These are phyloP conservation scores for Chlamydomonas reinhardtii DNA, from an alignment of 163 green algal genomes.

Conservation along the genomic window DNA sequence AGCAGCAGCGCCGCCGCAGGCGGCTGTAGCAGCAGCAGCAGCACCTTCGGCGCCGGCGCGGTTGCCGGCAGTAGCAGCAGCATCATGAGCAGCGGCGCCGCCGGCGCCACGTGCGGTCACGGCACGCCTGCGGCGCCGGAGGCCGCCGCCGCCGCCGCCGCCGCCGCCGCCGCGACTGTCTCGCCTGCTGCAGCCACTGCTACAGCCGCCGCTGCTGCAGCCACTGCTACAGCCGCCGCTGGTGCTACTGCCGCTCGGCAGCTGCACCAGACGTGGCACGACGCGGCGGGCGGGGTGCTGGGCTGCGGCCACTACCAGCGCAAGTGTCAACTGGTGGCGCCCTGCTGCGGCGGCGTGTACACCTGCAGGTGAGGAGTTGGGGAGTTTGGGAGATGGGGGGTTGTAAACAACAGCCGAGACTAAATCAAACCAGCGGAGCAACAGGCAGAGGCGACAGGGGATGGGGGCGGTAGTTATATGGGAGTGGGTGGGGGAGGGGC, in stretches of 20 bases:
- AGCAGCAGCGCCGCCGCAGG: conserved; percentile 17
- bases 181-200: background rate
- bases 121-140: too few relatives aligned
- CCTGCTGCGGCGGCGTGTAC: conserved; percentile 89
- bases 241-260: background rate
- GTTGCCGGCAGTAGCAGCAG: too few relatives aligned
- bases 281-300: conserved; percentile 64
- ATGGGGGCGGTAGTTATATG: too few relatives aligned
- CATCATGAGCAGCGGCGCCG: too few relatives aligned
- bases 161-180: too few relatives aligned
- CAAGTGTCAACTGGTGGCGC: conserved; percentile 85
- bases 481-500: too few relatives aligned
- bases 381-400: background rate
- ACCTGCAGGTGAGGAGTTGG: conserved; percentile 79
- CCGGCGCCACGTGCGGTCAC: too few relatives aligned
- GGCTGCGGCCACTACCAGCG: conserved; percentile 92
- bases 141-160: too few relatives aligned
- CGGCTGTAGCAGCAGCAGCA: conserved; percentile 27
- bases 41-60: background rate
- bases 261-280: conserved; percentile 52
- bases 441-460: too few relatives aligned
- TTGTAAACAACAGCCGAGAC: too few relatives aligned
- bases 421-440: too few relatives aligned
- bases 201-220: background rate
- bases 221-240: background rate